phyloP scores from a whole-genome alignment of 2,329 filamentous ascomycete genomes.

The Teratosphaeria nubilosa region DNA sequence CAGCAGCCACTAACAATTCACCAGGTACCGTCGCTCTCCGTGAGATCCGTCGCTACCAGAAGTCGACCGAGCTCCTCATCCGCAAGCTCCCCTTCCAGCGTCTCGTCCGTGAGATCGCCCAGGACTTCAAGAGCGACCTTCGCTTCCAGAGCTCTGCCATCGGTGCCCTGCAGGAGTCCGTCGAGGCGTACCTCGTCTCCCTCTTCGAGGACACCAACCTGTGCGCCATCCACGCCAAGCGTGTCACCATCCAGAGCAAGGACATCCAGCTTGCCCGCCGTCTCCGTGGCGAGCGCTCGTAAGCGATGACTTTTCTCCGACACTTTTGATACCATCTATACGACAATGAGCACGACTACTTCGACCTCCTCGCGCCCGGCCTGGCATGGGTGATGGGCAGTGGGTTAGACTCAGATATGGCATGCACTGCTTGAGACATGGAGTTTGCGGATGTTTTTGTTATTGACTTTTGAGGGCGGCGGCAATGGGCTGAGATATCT shows the following conservation, averaged over 20 bases:
- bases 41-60: slow-evolving; percentile 87
- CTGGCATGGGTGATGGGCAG: slow-evolving; percentile 22
- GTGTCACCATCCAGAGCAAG: slow-evolving; percentile 85
- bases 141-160: slow-evolving; percentile 96
- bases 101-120: slow-evolving; percentile 67
- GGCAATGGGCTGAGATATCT: slow-evolving; percentile 24
- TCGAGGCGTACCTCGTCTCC: slow-evolving; percentile 92
- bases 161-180: slow-evolving; percentile 82
- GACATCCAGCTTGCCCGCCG: slow-evolving; percentile 81
- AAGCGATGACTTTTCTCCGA: slow-evolving; percentile 17
- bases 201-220: slow-evolving; percentile 96
- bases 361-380: slow-evolving; percentile 22
- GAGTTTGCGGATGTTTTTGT: slow-evolving; percentile 18
- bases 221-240: slow-evolving; percentile 91
- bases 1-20: slow-evolving; percentile 11
- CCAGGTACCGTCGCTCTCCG: slow-evolving; percentile 72
- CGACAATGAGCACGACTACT: slow-evolving; percentile 14
- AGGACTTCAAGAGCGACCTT: slow-evolving; percentile 57
- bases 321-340: slow-evolving; percentile 14
- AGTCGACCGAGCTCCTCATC: slow-evolving; percentile 76
- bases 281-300: slow-evolving; percentile 46
- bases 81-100: slow-evolving; percentile 71
- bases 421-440: slow-evolving; percentile 3
- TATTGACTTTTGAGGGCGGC: slow-evolving; percentile 3
- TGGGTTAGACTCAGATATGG: slow-evolving; percentile 10